These are phyloP conservation scores for Mortierella sp. DNA, from an alignment of 371 early-diverging fungal genomes.

Conservation along the genomic window DNA sequence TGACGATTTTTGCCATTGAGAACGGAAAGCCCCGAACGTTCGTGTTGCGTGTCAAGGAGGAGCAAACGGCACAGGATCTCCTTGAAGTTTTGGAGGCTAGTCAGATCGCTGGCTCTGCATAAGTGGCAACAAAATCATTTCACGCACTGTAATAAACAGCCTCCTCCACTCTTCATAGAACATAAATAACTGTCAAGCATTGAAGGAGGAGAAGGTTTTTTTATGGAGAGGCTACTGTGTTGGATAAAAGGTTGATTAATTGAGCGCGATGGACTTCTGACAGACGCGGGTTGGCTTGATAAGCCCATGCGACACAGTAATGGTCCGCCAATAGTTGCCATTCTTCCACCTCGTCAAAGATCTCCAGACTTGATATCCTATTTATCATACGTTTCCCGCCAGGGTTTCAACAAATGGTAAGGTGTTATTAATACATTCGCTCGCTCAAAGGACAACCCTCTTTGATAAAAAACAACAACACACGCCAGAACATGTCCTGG, in stretches of 20 bases:
- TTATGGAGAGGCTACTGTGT: constrained; percentile 15
- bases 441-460: not conserved
- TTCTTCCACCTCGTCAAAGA: constrained; percentile 96
- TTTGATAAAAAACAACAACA: too few species aligned
- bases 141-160: not conserved
- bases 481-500: too few species aligned
- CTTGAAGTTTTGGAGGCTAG: constrained; percentile 25
- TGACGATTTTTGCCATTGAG: constrained; percentile 45
- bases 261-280: constrained; percentile 7
- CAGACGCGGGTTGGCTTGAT: constrained; percentile 17
- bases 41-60: constrained; percentile 46
- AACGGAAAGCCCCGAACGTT: constrained; percentile 43
- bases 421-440: not conserved
- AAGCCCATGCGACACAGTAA: constrained; percentile 93
- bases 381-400: not conserved
- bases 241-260: constrained; percentile 23
- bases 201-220: not conserved
- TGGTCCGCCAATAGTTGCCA: constrained; percentile 89
- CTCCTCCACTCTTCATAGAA: not conserved
- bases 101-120: constrained; percentile 11
- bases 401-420: not conserved
- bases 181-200: not conserved
- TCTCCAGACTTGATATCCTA: constrained; percentile 84
- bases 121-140: not conserved
- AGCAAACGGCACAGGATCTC: constrained; percentile 27